These are phyloP conservation scores for Discostella stelligera DNA, from an alignment of 352 stramenopile genomes.

Conservation along the genomic window DNA sequence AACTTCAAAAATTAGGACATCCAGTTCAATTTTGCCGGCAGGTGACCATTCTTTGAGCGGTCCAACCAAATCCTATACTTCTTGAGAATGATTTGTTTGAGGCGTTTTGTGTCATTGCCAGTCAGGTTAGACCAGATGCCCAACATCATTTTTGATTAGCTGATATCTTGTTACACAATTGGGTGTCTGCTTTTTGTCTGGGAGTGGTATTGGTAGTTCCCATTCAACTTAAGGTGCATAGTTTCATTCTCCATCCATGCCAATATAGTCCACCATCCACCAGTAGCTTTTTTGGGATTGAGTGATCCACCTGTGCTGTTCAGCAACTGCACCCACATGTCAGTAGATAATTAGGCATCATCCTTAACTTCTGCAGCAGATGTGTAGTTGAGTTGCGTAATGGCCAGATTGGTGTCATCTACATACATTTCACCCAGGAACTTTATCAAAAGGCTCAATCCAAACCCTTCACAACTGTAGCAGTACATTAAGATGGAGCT, in stretches of 20 bases:
- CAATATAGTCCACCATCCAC: background rate
- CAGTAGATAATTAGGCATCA: background rate
- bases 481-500: background rate
- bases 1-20: slow-evolving; percentile 24
- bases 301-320: background rate
- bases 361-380: background rate
- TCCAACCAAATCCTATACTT: background rate
- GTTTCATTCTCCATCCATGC: too few relatives aligned
- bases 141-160: too few relatives aligned
- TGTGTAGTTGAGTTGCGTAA: background rate
- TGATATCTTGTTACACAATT: background rate
- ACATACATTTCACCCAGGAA: background rate
- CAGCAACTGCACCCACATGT: background rate
- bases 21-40: slow-evolving; percentile 5
- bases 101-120: background rate
- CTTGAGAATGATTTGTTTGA: background rate
- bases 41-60: slow-evolving; percentile 9
- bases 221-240: too few relatives aligned
- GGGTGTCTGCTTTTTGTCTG: background rate
- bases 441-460: background rate
- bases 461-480: slow-evolving; percentile 6
- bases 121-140: background rate
- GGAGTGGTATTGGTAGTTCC: background rate
- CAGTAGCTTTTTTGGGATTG: background rate
- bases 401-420: background rate